Conservation (phyloP, 495 filamentous ascomycete species). For the Margaritispora aquatica region DNA sequence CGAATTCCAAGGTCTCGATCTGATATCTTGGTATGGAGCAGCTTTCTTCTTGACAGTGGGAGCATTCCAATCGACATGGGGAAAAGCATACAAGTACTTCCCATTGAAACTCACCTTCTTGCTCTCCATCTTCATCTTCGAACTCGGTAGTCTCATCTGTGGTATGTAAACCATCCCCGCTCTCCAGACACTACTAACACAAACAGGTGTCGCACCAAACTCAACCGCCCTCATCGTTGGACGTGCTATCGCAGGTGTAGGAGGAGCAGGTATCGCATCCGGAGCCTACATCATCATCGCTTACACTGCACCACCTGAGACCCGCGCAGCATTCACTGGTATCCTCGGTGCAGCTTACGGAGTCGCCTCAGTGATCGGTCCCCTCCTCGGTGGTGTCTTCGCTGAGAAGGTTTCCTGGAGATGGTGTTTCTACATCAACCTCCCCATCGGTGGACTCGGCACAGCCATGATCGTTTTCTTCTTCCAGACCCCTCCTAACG, state of each 20-base stretch:
- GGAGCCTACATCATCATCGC: slow-evolving; percentile 24
- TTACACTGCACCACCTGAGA: slow-evolving; percentile 51
- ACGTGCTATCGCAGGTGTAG: slow-evolving; percentile 55
- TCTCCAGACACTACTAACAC: not conserved
- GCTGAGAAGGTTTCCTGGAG: slow-evolving; percentile 52
- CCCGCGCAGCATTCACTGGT: slow-evolving; percentile 64
- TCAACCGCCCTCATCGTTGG: slow-evolving; percentile 54
- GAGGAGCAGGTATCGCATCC: slow-evolving; percentile 45
- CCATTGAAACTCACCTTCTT: slow-evolving; percentile 58
- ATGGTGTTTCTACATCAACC: slow-evolving; percentile 74
- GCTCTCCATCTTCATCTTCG: slow-evolving; percentile 68
- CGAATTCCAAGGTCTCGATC: slow-evolving; percentile 38
- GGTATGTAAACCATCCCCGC: not conserved
- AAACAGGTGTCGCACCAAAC: slow-evolving; percentile 46
- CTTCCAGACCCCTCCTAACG: slow-evolving; percentile 40
- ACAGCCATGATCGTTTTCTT: slow-evolving; percentile 41
- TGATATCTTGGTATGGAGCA: slow-evolving; percentile 50
- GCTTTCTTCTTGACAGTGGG: slow-evolving; percentile 47
- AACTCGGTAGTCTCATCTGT: slow-evolving; percentile 76
- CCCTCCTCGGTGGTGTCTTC: slow-evolving; percentile 52
- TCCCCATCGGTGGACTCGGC: slow-evolving; percentile 26
- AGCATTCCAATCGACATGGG: slow-evolving; percentile 45
- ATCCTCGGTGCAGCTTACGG: slow-evolving; percentile 77
- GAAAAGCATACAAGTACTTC: slow-evolving; percentile 30
- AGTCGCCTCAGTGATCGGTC: slow-evolving; percentile 64